A percentile compares a stretch with the other conserved stretches of the same genome.
Evolutionary conservation across 169 alveolate species (phyloP).

Genomic region (Plasmodium vivax): DNA sequence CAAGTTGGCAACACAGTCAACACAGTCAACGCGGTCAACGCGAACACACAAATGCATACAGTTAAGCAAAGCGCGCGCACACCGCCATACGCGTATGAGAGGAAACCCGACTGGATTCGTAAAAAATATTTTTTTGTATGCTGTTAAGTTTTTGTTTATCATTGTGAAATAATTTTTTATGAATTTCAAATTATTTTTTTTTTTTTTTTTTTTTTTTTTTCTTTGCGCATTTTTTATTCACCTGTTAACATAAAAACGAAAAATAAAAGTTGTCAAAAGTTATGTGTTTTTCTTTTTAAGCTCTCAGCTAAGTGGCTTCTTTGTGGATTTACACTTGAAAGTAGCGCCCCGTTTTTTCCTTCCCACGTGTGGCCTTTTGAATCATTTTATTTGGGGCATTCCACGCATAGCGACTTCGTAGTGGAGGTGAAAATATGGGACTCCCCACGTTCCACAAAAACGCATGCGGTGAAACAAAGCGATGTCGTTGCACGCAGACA

Average conservation of each 20-base stretch:
- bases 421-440: neutral
- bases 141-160: conserved; percentile 73
- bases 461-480: neutral
- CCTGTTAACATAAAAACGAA: conserved; percentile 45
- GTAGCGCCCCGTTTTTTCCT: neutral
- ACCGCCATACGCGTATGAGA: neutral
- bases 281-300: conserved; percentile 21
- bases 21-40: too few species aligned
- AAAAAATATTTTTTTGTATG: conserved; percentile 59
- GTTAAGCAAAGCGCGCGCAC: neutral
- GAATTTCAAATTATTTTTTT: conserved; percentile 3
- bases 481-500: neutral
- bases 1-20: too few species aligned
- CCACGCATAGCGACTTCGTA: neutral
- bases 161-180: conserved; percentile 69
- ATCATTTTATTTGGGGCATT: neutral
- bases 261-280: conserved; percentile 55
- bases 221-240: conserved; percentile 15
- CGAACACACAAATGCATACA: neutral
- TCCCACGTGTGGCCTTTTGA: neutral
- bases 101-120: neutral
- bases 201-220: conserved; percentile 34
- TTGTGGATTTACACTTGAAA: neutral
- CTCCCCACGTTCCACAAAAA: neutral
- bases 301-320: neutral